Evolutionary conservation across 768 basidiomycete genomes (phyloP), one percentile per base, ranked within the genome.

Genomic region (Russula sp.): DNA sequence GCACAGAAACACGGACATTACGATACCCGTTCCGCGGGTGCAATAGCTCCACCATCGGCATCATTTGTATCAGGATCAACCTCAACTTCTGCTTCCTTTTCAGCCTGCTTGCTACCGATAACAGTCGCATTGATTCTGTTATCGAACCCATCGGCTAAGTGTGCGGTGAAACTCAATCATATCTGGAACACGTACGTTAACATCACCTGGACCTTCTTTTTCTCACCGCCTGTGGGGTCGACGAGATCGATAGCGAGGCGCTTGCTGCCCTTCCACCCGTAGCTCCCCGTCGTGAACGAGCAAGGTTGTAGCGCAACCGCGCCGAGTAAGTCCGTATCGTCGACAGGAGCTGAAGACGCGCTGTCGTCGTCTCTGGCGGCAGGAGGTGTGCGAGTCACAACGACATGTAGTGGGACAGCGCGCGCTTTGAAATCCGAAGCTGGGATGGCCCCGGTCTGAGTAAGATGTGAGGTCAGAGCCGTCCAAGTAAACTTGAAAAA

Each of bases 181-280:
- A 36, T 36, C 36, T 61, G 40, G 48, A 57, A n/a, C 20, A 82
- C 88, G 69, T 72, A 92, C 87, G 83, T 84, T 63, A 93, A 73
- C 80, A 82, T 84, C 13, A 92, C 87, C 69, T 88, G 82, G 2
- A 92, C 87, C 65, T 82, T 86, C 74, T 84, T 84, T 73, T 75
- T 80, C 48, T 76, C 83, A 16, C 74, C 79, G 18, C 74, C 76
- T 18, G 83, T 81, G 0, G 76, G 71, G 61, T 79, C 78, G 60
- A 82, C 77, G 18, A 92, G 72, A 70, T 90, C 87, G 57, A 93
- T 79, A 1, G 78, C 79, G 64, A 92, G 74, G 28, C 85, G 81
- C 73, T 86, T 88, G 73, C 74, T 82, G 2, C 87, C 90, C 73
- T 91, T 92, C 91, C 91, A 93, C 20, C 92, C 91, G 72, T 88